Base-by-base conservation (phyloP, 108 stramenopile genomes). In the Nitzschia palea region DNA sequence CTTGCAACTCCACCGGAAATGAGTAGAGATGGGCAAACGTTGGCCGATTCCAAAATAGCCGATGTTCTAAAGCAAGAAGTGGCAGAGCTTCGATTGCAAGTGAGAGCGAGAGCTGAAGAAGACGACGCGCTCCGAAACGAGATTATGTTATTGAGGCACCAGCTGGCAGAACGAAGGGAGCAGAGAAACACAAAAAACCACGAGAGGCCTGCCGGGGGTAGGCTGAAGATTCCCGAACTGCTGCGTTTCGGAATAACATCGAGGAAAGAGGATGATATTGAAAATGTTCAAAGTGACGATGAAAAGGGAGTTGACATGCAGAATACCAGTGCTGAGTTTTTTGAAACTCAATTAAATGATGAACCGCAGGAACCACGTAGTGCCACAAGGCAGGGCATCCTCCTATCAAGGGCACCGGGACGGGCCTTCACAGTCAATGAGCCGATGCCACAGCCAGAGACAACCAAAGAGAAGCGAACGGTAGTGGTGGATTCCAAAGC, bases 41-140 rank as follows among this genome's bases (percentile, higher is more conserved):
- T 18, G 6, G 29, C 17, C 8, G 35, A 69, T 30, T 60, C 61
- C 17, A 35, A 29, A 31, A 9, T 67, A 3, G 74, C 74, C 14
- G 73, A 67, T 18, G 36, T 34, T 2, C 20, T 75, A 25, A 44
- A 42, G 32, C 34, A 62, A 4, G 74, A 75, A 35, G 32, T 75
- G 42, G 52, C 18, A 44, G 74, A 53, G 2, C 31, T 75, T 3
- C 65, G 67, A 10, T 29, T 34, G 17, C 56, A 75, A 45, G 56
- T 75, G 10, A 55, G 68, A 62, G 66, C 34, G 4, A 14, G 66
- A 44, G 66, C 66, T 15, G 54, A 32, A 28, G 66, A 67, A 54
- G 74, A 75, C 53, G 72, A 73, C 4, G 67, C 56, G 2, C 44
- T 79, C 4, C 65, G 78, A 23, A 55, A 73, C 23, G 78, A 79